Conservation (phyloP, 257 asterid genomes). For the Jacaranda copaia region DNA sequence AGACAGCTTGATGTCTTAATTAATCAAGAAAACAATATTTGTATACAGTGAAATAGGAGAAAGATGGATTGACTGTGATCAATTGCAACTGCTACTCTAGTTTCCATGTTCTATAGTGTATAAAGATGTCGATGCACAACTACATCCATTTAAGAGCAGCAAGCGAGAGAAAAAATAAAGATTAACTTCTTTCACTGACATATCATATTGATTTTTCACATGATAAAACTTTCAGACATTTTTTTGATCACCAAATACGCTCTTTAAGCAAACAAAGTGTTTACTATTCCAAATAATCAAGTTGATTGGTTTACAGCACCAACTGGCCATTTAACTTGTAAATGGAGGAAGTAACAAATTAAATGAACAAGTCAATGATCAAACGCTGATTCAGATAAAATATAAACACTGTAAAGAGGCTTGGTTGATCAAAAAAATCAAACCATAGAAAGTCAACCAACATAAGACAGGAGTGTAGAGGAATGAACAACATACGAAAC, state of each 20-base stretch:
- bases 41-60: neutral
- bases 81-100: neutral
- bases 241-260: too few species aligned
- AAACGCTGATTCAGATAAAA: constrained; percentile 15
- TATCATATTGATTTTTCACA: neutral
- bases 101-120: neutral
- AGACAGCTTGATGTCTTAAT: neutral
- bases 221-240: neutral
- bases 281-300: neutral
- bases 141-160: neutral
- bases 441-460: constrained; percentile 22
- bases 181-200: neutral
- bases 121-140: neutral
- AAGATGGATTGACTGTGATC: neutral
- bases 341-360: constrained; percentile 8
- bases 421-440: neutral
- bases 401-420: neutral
- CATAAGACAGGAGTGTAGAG: neutral
- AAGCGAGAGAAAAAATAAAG: neutral
- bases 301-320: neutral
- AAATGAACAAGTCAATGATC: neutral
- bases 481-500: neutral
- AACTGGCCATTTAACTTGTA: neutral
- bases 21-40: constrained; percentile 5
- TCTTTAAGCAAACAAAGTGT: too few species aligned